phyloP scores from a whole-genome alignment of 1,139 yeast species.

The Diutina sp. region DNA sequence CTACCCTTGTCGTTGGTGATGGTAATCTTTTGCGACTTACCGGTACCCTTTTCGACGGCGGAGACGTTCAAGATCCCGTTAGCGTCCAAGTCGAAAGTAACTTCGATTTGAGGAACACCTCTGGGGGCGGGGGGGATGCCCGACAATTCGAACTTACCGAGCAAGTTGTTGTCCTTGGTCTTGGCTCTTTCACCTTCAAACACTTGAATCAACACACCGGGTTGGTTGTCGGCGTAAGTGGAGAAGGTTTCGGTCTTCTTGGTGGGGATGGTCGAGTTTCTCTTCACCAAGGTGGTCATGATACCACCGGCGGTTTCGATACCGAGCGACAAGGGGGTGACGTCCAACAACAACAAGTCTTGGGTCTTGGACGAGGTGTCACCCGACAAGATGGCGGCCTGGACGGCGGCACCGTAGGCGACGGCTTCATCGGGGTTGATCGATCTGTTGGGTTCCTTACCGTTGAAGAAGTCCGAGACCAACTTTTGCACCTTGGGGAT shows the following conservation, averaged over 20 bases:
- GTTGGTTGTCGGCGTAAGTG: slow-evolving; percentile 42
- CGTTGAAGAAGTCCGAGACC: slow-evolving; percentile 76
- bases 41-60: slow-evolving; percentile 5
- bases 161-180: slow-evolving; percentile 3
- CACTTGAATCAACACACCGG: slow-evolving; percentile 4
- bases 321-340: slow-evolving; percentile 89
- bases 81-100: slow-evolving; percentile 3
- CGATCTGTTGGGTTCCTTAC: slow-evolving; percentile 91
- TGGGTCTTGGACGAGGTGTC: slow-evolving; percentile 15
- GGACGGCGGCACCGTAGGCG: slow-evolving; percentile 49
- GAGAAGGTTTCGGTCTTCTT: slow-evolving; percentile 95
- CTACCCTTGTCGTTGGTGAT: slow-evolving; percentile 97
- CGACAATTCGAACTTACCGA: slow-evolving; percentile 3
- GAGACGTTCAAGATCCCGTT: slow-evolving; percentile 4
- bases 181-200: slow-evolving; percentile 3
- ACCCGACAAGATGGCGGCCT: slow-evolving; percentile 92
- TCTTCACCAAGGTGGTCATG: slow-evolving; percentile 92
- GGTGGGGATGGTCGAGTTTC: slow-evolving; percentile 96
- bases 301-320: slow-evolving; percentile 98
- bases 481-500: slow-evolving; percentile 94
- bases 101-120: slow-evolving; percentile 6
- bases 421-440: slow-evolving; percentile 80
- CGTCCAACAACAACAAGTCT: slow-evolving; percentile 44
- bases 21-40: slow-evolving; percentile 67
- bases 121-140: slow-evolving; percentile 3